phyloP scores from a whole-genome alignment of 2,329 filamentous ascomycete species.

The Fusarium irregulare region DNA sequence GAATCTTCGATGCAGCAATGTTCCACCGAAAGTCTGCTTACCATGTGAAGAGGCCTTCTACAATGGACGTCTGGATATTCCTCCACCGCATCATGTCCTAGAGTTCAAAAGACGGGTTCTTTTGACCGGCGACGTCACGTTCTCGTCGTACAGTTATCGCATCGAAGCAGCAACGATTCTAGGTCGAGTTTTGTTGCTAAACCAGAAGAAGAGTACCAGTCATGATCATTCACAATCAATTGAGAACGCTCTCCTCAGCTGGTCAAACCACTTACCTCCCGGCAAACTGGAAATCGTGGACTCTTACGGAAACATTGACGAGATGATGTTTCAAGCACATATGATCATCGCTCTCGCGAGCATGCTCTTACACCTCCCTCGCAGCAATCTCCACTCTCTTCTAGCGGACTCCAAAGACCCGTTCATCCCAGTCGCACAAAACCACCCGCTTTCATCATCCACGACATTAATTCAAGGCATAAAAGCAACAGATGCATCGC shows the following conservation, averaged over 20 bases:
- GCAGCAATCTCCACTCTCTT: conserved; percentile 25
- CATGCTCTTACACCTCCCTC: conserved; percentile 40
- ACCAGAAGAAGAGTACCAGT: conserved; percentile 24
- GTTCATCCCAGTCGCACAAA: conserved; percentile 10
- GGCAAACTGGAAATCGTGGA: conserved; percentile 37
- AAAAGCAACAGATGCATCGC: conserved; percentile 41
- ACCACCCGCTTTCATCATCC: conserved; percentile 20
- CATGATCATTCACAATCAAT: conserved; percentile 39
- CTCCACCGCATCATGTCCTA: conserved; percentile 20
- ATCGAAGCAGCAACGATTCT: conserved; percentile 40
- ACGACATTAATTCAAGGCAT: conserved; percentile 35
- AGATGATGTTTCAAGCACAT: conserved; percentile 43
- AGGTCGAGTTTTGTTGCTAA: conserved; percentile 26
- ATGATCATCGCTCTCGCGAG: conserved; percentile 35
- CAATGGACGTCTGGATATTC: conserved; percentile 11
- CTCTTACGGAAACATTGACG: conserved; percentile 37
- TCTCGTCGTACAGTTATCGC: conserved; percentile 41
- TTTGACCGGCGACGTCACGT: conserved; percentile 23
- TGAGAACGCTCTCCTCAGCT: conserved; percentile 39
- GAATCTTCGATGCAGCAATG: conserved; percentile 27
- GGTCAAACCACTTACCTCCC: conserved; percentile 32
- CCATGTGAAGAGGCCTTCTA: conserved; percentile 39
- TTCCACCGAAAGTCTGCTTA: conserved; percentile 25
- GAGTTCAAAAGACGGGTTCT: conserved; percentile 33
- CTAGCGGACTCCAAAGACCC: conserved; percentile 27